Base-by-base conservation (phyloP, 2,329 filamentous ascomycete genomes). In the Canariomyces notabilis region DNA sequence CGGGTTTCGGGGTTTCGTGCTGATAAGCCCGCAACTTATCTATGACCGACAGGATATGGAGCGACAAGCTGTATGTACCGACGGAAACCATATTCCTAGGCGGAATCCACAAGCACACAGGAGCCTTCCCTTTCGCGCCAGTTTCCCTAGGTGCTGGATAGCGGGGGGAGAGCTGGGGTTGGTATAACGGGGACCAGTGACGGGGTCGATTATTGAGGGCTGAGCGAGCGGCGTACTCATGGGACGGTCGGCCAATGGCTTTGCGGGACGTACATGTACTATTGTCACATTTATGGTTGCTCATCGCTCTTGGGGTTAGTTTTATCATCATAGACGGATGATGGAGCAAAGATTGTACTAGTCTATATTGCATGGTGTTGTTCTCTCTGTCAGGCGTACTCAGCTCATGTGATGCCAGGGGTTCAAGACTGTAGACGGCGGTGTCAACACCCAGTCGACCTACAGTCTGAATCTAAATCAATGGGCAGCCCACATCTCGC, bases 1-100 rank as follows among this genome's bases (percentile, higher is more conserved):
- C 85, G 32, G 72, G 71, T 50, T 71, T 81, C 59, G 79, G 83
- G 61, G 77, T 76, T 59, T 66, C 58, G 51, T 89, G 85, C 71
- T 81, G 80, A 73, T 53, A 38, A 46, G 37, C 40, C 22, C 44
- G 33, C 58, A 58, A 57, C 52, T 36, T 47, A 35, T 44, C 48
- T 38, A 33, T 31, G 19, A 19, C 36, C 39, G 51, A 42, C 46
- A 34, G 51, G 52, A 54, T 49, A 53, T 58, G 59, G 61, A 61
- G 59, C 56, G 67, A 64, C 67, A 71, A 69, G 51, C 57, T 59
- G 54, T 59, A 62, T 51, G 61, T 57, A 60, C 57, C 53, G 36
- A 19, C 41, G 41, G 20, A 34, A 42, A 37, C 45, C 51, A 49
- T 44, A 36, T 42, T 31, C 37, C 18, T 36, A 34, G 52, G 48